Percentiles rank a stretch among this genome's conserved stretches.
Conservation (phyloP, 148 eudicot species). For the Beta vulgaris region DNA sequence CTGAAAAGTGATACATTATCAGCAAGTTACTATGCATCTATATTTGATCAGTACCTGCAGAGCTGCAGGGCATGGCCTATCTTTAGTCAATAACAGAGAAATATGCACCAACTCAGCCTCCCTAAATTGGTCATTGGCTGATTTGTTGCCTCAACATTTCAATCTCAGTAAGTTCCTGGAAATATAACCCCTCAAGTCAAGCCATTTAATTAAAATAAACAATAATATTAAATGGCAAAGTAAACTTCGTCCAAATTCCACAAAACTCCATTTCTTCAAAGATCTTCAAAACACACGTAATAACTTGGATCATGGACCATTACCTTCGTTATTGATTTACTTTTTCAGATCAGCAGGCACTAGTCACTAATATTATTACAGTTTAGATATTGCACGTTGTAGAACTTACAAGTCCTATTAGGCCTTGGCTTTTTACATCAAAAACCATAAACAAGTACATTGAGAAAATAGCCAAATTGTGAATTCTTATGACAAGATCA, state of each 20-base stretch:
- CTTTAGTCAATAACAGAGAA: background rate
- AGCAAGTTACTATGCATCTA: background rate
- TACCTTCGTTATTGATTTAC: no score
- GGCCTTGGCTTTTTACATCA: constrained; percentile 12
- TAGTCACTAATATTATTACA: no score
- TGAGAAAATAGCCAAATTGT: constrained; percentile 10
- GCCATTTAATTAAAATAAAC: background rate
- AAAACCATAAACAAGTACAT: background rate
- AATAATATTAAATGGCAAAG: background rate
- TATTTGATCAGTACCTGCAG: background rate
- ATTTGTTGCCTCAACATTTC: background rate
- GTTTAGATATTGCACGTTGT: no score
- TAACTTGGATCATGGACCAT: no score
- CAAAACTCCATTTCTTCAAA: background rate
- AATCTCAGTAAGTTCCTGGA: background rate
- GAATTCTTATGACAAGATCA: background rate
- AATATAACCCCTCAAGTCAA: background rate
- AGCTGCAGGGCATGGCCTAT: background rate
- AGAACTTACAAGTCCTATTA: no score
- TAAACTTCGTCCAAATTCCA: background rate
- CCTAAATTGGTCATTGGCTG: background rate
- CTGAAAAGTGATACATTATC: background rate
- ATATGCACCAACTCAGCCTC: background rate
- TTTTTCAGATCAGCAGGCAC: no score
- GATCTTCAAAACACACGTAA: no score